These are phyloP conservation scores for Lipomyces lipofer DNA, from an alignment of 805 yeast species.

Conservation along the genomic window DNA sequence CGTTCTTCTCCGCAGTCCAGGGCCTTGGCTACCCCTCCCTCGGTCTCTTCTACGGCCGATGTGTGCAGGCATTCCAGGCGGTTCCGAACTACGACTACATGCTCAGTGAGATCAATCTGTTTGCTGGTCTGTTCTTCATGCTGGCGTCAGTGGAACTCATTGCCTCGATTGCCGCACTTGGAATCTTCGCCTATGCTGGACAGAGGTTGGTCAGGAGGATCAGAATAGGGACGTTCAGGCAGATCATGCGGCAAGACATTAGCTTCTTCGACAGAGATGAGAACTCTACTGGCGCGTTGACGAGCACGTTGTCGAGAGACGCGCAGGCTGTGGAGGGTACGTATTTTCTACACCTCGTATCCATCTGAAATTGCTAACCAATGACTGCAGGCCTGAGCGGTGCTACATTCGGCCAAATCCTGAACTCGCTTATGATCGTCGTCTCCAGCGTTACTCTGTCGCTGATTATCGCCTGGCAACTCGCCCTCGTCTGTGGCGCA, in stretches of 20 bases:
- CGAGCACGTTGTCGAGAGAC: constrained; percentile 35
- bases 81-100: constrained; percentile 25
- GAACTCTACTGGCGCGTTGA: constrained; percentile 36
- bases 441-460: constrained; percentile 46
- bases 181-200: constrained; percentile 29
- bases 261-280: constrained; percentile 36
- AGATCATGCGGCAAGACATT: constrained; percentile 37
- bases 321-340: constrained; percentile 38
- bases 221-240: constrained; percentile 32
- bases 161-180: constrained; percentile 22
- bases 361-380: too few relatives aligned
- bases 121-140: constrained; percentile 31
- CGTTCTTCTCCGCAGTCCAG: constrained; percentile 24
- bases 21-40: constrained; percentile 29
- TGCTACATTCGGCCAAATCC: constrained; percentile 38
- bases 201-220: constrained; percentile 34
- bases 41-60: constrained; percentile 30
- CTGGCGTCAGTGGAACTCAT: constrained; percentile 19
- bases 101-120: constrained; percentile 23
- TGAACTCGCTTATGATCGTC: constrained; percentile 41
- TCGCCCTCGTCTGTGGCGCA: constrained; percentile 47
- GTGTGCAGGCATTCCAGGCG: constrained; percentile 28
- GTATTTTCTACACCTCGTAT: too few relatives aligned
- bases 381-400: constrained; percentile 33
- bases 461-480: constrained; percentile 44